Percentiles rank a stretch among this genome's conserved stretches.
These are phyloP conservation scores for Fusarium sp. DNA, from an alignment of 2,329 filamentous ascomycete species.

Conservation along the genomic window DNA sequence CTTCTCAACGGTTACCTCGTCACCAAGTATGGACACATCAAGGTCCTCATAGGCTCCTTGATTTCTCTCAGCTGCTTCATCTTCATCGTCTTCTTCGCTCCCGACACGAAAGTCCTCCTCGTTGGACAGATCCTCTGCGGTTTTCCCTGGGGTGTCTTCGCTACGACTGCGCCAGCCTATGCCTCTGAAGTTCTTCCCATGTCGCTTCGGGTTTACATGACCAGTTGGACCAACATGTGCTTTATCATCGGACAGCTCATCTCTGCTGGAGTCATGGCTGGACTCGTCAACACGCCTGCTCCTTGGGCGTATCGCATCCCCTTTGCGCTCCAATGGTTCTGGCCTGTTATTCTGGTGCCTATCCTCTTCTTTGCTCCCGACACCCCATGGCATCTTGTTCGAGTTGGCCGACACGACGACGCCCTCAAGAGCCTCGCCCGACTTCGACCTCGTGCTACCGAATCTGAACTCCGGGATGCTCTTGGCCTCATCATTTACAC, in stretches of 20 bases:
- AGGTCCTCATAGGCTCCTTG: slow-evolving; percentile 58
- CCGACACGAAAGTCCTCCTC: slow-evolving; percentile 53
- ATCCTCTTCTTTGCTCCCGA: slow-evolving; percentile 59
- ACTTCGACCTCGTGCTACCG: slow-evolving; percentile 45
- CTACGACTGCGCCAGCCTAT: slow-evolving; percentile 59
- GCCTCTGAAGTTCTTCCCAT: slow-evolving; percentile 58
- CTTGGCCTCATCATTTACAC: slow-evolving; percentile 58
- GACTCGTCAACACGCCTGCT: slow-evolving; percentile 45
- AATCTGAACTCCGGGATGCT: slow-evolving; percentile 50
- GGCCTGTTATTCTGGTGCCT: slow-evolving; percentile 57
- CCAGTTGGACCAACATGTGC: slow-evolving; percentile 60
- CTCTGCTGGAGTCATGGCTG: slow-evolving; percentile 49
- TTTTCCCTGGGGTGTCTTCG: slow-evolving; percentile 59
- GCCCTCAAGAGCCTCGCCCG: slow-evolving; percentile 51
- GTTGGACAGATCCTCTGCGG: slow-evolving; percentile 60
- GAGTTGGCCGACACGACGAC: slow-evolving; percentile 49
- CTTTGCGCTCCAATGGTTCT: slow-evolving; percentile 63
- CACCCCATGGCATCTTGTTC: slow-evolving; percentile 59
- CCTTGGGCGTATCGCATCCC: slow-evolving; percentile 61
- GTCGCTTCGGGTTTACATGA: slow-evolving; percentile 58
- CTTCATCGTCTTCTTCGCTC: slow-evolving; percentile 60
- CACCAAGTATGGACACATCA: slow-evolving; percentile 57
- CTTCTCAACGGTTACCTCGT: slow-evolving; percentile 60
- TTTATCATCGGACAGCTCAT: slow-evolving; percentile 61
- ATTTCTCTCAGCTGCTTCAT: slow-evolving; percentile 55